Percentiles rank a stretch among this genome's conserved stretches.
These are phyloP conservation scores for Polytrichum commune DNA, from an alignment of 225 moss, liverwort and hornwort genomes.

Conservation along the genomic window DNA sequence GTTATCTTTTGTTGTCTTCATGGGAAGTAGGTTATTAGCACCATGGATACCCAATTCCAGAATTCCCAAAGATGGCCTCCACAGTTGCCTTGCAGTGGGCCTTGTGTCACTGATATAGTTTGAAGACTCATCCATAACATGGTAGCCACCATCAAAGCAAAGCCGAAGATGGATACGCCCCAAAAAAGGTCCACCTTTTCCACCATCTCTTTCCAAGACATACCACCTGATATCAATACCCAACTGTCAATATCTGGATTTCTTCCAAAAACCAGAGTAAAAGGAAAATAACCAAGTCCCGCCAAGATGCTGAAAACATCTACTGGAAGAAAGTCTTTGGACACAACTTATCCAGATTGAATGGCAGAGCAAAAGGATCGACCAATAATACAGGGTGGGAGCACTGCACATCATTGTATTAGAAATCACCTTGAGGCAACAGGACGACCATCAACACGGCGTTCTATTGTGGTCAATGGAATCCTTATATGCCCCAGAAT, in stretches of 20 bases:
- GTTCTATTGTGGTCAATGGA: slow-evolving; percentile 57
- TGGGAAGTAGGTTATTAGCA: slow-evolving; percentile 68
- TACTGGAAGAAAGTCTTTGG: no score
- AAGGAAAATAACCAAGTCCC: neutral
- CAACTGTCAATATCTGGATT: no score
- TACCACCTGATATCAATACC: slow-evolving; percentile 63
- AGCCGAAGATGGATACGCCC: slow-evolving; percentile 81
- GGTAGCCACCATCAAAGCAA: slow-evolving; percentile 91
- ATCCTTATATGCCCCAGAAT: slow-evolving; percentile 70
- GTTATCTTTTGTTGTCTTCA: slow-evolving; percentile 64
- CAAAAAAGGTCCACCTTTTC: slow-evolving; percentile 54
- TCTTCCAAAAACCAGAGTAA: no score
- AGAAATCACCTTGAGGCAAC: slow-evolving; percentile 69
- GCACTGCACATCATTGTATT: neutral
- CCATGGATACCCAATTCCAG: slow-evolving; percentile 87
- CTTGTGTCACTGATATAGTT: slow-evolving; percentile 79
- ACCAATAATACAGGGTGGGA: neutral
- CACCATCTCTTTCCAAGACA: slow-evolving; percentile 63
- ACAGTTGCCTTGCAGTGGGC: slow-evolving; percentile 73
- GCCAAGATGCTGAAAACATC: neutral
- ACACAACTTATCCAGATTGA: neutral
- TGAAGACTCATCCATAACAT: slow-evolving; percentile 83
- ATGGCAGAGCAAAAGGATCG: neutral
- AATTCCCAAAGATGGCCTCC: slow-evolving; percentile 79
- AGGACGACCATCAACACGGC: slow-evolving; percentile 82